Evolutionary conservation across 108 stramenopile genomes (phyloP).

Genomic region (Stephanodiscus triporus): DNA sequence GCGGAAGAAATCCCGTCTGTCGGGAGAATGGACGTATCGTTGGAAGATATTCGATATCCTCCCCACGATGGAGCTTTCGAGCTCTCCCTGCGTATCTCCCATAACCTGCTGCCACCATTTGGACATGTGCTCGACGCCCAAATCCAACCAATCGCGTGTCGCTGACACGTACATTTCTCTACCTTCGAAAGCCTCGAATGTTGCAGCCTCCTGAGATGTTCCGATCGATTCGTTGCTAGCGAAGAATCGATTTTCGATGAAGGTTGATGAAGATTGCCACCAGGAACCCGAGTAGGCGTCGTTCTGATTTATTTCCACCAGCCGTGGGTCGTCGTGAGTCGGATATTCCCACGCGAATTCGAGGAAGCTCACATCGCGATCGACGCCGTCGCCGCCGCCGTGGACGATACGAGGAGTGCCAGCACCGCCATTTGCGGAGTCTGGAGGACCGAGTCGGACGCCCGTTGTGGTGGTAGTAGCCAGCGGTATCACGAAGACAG

Average conservation of each 20-base stretch:
- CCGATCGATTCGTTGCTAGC: not conserved
- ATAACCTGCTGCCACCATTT: constrained; percentile 46
- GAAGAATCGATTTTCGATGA: not conserved
- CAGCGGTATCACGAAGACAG: too few relatives aligned
- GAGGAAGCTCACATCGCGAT: constrained; percentile 13
- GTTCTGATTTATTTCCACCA: not conserved
- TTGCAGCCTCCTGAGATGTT: constrained; percentile 28
- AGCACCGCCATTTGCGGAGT: too few relatives aligned
- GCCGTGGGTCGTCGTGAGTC: not conserved
- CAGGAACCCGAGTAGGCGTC: constrained; percentile 43
- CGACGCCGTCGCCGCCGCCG: not conserved
- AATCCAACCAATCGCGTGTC: constrained; percentile 63
- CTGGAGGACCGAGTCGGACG: not conserved
- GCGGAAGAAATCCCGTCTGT: not conserved
- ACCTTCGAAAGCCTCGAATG: constrained; percentile 10
- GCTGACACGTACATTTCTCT: constrained; percentile 14
- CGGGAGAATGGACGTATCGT: constrained; percentile 6
- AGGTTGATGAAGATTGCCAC: constrained; percentile 21
- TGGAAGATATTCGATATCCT: constrained; percentile 19
- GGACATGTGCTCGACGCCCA: constrained; percentile 59
- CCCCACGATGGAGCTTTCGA: not conserved
- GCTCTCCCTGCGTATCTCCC: too few relatives aligned
- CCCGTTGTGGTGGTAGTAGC: not conserved
- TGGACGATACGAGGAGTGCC: too few relatives aligned
- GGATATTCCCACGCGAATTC: constrained; percentile 5